phyloP scores from a whole-genome alignment of 1,284 basidiomycete species.

The Trichosporon sp. region DNA sequence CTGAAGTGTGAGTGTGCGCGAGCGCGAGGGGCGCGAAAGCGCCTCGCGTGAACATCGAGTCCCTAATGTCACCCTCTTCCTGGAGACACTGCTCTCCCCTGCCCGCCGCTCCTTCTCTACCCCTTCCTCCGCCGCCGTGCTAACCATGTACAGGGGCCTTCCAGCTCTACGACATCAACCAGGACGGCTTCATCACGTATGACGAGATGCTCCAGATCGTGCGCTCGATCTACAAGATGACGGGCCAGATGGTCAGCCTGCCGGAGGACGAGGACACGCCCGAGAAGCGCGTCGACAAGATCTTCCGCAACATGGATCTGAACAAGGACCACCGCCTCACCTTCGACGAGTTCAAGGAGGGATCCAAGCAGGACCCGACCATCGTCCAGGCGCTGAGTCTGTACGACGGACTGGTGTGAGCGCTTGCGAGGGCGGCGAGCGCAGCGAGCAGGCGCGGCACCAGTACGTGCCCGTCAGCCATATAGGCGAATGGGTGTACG shows the following conservation, averaged over 20 bases:
- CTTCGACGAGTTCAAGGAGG: conserved; percentile 94
- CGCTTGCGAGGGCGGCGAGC: background rate
- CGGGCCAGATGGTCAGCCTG: conserved; percentile 97
- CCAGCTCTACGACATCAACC: conserved; percentile 98
- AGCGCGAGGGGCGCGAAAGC: too few species aligned
- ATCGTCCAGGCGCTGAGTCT: conserved; percentile 80
- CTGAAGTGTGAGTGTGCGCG: conserved; percentile 76
- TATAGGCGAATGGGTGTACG: too few species aligned
- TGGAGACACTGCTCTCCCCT: too few species aligned
- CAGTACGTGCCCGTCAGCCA: too few species aligned
- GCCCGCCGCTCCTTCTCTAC: too few species aligned
- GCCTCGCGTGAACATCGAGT: too few species aligned
- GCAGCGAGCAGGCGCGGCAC: background rate
- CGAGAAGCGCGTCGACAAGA: conserved; percentile 98
- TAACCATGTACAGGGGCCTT: conserved; percentile 78
- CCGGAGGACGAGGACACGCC: conserved; percentile 98
- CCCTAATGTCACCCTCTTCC: too few species aligned
- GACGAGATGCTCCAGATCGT: conserved; percentile 99
- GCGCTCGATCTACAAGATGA: conserved; percentile 97
- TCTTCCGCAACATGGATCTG: conserved; percentile 89
- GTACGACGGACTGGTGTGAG: conserved; percentile 56
- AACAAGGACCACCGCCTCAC: conserved; percentile 87
- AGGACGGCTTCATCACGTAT: conserved; percentile 94
- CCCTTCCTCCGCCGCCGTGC: background rate
- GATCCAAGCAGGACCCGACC: conserved; percentile 95